These are phyloP conservation scores for Kuraishia piskuri DNA, from an alignment of 805 yeast genomes.

Conservation along the genomic window DNA sequence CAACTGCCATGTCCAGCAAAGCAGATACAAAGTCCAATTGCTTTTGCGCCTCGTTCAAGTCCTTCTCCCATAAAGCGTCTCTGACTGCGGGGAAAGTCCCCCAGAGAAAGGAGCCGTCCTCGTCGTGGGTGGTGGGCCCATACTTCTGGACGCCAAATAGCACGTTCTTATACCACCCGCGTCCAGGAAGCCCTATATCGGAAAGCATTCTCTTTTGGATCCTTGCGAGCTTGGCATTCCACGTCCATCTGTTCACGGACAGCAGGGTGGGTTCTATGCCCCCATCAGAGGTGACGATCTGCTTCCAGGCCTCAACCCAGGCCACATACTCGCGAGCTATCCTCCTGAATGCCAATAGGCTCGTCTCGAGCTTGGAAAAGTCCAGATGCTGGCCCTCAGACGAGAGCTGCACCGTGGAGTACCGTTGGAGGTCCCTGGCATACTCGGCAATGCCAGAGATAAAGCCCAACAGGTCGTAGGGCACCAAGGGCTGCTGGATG, in stretches of 20 bases:
- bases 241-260: slow-evolving; percentile 66
- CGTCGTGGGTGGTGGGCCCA: slow-evolving; percentile 35
- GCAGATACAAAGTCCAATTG: slow-evolving; percentile 38
- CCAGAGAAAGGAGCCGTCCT: slow-evolving; percentile 32
- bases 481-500: slow-evolving; percentile 72
- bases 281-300: slow-evolving; percentile 36
- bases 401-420: slow-evolving; percentile 15
- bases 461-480: slow-evolving; percentile 47
- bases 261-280: slow-evolving; percentile 70
- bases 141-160: slow-evolving; percentile 61
- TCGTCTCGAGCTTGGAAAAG: slow-evolving; percentile 17
- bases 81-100: slow-evolving; percentile 72
- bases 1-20: slow-evolving; percentile 14
- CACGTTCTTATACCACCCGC: slow-evolving; percentile 62
- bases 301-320: slow-evolving; percentile 60
- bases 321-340: slow-evolving; percentile 39
- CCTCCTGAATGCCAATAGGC: slow-evolving; percentile 28
- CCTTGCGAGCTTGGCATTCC: slow-evolving; percentile 61
- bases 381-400: slow-evolving; percentile 10
- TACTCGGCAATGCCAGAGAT: slow-evolving; percentile 34
- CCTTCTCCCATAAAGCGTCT: slow-evolving; percentile 46
- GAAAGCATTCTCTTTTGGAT: slow-evolving; percentile 47
- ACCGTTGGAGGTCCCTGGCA: slow-evolving; percentile 36
- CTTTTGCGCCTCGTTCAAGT: slow-evolving; percentile 45
- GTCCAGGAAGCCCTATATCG: slow-evolving; percentile 31